phyloP scores from a whole-genome alignment of 2,329 filamentous ascomycete genomes.

The Ascochyta clinopodiicola region DNA sequence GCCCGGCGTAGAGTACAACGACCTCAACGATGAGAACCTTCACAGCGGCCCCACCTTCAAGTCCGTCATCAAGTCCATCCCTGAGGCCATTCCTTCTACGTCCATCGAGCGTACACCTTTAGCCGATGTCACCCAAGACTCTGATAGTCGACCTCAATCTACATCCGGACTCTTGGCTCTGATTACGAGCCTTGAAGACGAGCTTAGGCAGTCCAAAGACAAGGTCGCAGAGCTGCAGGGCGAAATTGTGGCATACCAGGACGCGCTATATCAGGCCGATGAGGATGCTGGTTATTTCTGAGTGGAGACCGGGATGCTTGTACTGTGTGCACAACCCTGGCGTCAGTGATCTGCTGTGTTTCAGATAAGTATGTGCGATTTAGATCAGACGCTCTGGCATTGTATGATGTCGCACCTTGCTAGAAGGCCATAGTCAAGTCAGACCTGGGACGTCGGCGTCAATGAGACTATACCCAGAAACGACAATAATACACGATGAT shows the following conservation, averaged over 20 bases:
- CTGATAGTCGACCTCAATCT: background rate
- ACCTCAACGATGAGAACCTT: constrained; percentile 1
- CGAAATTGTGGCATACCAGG: constrained; percentile 10
- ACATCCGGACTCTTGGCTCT: constrained; percentile 1
- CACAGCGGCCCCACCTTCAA: background rate
- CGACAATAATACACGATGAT: background rate
- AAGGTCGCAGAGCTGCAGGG: constrained; percentile 3
- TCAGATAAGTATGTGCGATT: background rate
- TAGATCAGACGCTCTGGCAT: background rate
- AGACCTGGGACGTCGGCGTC: background rate
- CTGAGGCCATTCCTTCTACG: background rate
- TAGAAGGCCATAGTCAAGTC: background rate
- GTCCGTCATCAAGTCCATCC: background rate
- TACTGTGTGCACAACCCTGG: background rate
- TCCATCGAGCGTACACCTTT: background rate
- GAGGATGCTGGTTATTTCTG: constrained; percentile 3
- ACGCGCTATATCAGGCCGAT: constrained; percentile 10
- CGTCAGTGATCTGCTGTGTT: background rate
- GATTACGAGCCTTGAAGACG: constrained; percentile 2
- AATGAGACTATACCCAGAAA: background rate
- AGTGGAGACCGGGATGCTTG: background rate
- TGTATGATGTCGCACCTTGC: background rate
- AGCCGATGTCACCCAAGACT: background rate
- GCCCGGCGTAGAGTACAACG: background rate
- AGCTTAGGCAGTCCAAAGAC: background rate